These are phyloP conservation scores for Grosmannia clavigera DNA, from an alignment of 2,329 filamentous ascomycete genomes.

Conservation along the genomic window DNA sequence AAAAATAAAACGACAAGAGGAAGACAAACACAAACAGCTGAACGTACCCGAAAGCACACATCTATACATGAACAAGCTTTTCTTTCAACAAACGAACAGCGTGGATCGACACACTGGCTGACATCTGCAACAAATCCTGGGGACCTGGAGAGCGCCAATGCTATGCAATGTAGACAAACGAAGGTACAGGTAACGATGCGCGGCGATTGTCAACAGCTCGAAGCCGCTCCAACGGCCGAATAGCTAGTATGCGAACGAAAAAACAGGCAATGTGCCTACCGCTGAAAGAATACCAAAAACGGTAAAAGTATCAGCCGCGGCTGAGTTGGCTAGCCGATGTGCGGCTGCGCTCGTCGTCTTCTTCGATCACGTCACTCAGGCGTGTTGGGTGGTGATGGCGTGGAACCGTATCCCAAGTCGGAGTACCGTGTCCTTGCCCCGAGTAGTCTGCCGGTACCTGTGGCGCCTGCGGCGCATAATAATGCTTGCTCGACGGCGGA, in stretches of 20 bases:
- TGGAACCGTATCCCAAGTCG: slow-evolving; percentile 59
- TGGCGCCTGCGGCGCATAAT: slow-evolving; percentile 22
- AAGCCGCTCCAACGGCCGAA: neutral
- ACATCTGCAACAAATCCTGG: neutral
- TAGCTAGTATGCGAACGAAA: neutral
- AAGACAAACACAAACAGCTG: neutral
- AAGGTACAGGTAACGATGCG: no score
- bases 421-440: slow-evolving; percentile 51
- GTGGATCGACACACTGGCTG: neutral
- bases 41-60: neutral
- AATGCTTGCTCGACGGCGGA: slow-evolving; percentile 29
- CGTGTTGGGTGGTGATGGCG: slow-evolving; percentile 80
- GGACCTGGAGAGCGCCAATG: slow-evolving; percentile 4
- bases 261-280: neutral
- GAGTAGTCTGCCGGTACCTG: slow-evolving; percentile 44
- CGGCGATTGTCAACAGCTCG: no score
- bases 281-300: neutral
- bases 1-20: neutral
- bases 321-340: slow-evolving; percentile 57
- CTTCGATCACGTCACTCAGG: slow-evolving; percentile 77
- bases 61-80: neutral
- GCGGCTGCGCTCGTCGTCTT: slow-evolving; percentile 69
- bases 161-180: slow-evolving; percentile 1
- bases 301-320: slow-evolving; percentile 20
- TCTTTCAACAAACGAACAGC: neutral